Conservation (phyloP, 805 yeast genomes). For the Blastobotrys terrestris region DNA sequence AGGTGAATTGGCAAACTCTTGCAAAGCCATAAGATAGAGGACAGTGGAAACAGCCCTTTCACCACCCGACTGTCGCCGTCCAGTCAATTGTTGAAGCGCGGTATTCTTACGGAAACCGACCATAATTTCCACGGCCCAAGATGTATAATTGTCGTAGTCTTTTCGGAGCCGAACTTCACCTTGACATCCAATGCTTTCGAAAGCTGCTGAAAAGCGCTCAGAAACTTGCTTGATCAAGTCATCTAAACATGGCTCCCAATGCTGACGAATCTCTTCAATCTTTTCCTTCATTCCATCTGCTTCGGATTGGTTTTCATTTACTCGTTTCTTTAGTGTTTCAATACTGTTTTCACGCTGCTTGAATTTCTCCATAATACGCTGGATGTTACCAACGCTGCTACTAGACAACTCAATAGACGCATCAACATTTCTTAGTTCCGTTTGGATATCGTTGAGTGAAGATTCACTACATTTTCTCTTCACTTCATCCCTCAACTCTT, state of each 20-base stretch:
- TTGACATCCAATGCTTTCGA: constrained; percentile 72
- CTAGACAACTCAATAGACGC: not conserved
- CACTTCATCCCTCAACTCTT: not conserved
- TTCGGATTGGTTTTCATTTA: constrained; percentile 1
- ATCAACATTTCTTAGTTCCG: not conserved
- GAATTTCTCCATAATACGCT: constrained; percentile 21
- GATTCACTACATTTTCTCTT: not conserved
- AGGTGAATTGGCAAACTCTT: constrained; percentile 82
- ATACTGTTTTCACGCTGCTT: constrained; percentile 39
- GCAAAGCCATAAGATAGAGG: constrained; percentile 82
- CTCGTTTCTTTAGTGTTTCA: constrained; percentile 27
- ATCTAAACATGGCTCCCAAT: constrained; percentile 61
- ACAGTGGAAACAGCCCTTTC: constrained; percentile 95
- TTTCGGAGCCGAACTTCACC: constrained; percentile 67
- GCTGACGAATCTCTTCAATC: constrained; percentile 35
- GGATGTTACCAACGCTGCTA: not conserved
- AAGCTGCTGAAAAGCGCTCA: constrained; percentile 55
- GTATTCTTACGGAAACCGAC: constrained; percentile 82
- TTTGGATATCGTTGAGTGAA: not conserved
- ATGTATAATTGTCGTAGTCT: constrained; percentile 44
- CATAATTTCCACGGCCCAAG: constrained; percentile 79
- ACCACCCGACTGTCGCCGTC: constrained; percentile 95
- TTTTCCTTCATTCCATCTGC: constrained; percentile 30
- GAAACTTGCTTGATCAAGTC: constrained; percentile 52
- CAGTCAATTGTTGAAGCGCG: constrained; percentile 62